Base-by-base conservation (phyloP, 2,329 filamentous ascomycete species). In the Seiridium unicorne region DNA sequence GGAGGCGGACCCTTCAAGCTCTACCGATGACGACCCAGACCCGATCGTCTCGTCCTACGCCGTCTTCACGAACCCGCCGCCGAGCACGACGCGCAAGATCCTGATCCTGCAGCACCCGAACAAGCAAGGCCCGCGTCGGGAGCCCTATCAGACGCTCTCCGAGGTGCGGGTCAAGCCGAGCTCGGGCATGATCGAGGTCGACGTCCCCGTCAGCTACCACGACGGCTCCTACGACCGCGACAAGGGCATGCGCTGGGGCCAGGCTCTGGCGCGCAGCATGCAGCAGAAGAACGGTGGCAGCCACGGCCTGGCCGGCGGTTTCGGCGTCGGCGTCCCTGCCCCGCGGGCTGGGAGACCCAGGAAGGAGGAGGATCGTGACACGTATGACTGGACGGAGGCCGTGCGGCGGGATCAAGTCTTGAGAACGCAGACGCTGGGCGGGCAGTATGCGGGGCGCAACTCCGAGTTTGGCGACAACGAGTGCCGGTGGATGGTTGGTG, bases 31-130 rank as follows among this genome's bases (percentile, higher is more conserved):
- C 48, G 83, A 87, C 51, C 74, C 83, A 26, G 90, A 93, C 70
- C 90, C 90, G 58, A 82, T 93, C 65, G 82, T 89, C 57, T 83
- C 87, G 47, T 87, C 84, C 63, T 98, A 97, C 83, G 86, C 92
- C 71, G 87, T 98, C 74, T 94, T 89, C 77, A 87, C 97, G 71
- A 97, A 93, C 67, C 89, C 92, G 31, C 79, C 83, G 26, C 84
- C 90, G 51, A 81, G 87, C 4, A 73, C 76, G 13, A 80, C 81
- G 68, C 87, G 86, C 61, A 84, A 89, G 65, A 85, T 93, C 61
- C 89, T 94, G 68, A 85, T 98, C 64, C 85, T 99, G 51, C 93
- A 98, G 78, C 96, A 96, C 74, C 89, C 93, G 34, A 93, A 93
- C 76, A 90, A 86, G 60, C 80, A 84, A 46, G 83, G 89, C 63